A percentile compares a stretch with the other conserved stretches of the same genome.
phyloP scores from a whole-genome alignment of 192 early-diverging fungal species.

The Spinellus fusiger region DNA sequence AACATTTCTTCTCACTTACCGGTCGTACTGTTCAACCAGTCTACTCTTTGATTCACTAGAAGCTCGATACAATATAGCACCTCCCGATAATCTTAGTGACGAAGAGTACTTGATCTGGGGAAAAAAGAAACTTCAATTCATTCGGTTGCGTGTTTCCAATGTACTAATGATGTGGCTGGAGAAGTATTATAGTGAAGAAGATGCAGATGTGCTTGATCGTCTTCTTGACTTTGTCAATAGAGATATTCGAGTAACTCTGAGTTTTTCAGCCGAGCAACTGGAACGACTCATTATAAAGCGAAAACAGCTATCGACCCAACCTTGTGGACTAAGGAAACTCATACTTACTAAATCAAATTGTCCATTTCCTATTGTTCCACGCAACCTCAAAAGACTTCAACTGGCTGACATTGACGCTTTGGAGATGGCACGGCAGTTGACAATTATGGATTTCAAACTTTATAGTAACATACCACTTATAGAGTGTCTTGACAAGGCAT shows the following conservation, averaged over 20 bases:
- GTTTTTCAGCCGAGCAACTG: conserved; percentile 63
- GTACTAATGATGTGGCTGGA: conserved; percentile 97
- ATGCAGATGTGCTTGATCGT: conserved; percentile 58
- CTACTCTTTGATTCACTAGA: conserved; percentile 74
- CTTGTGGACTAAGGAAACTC: conserved; percentile 45
- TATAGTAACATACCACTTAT: conserved; percentile 80
- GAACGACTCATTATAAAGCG: conserved; percentile 77
- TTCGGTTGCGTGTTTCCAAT: conserved; percentile 91
- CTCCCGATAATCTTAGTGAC: conserved; percentile 56
- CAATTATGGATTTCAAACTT: conserved; percentile 81
- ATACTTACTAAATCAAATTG: conserved; percentile 55
- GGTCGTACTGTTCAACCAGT: conserved; percentile 78
- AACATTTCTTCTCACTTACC: conserved; percentile 92
- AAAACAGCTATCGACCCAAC: conserved; percentile 45
- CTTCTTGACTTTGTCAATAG: conserved; percentile 67
- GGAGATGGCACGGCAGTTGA: conserved; percentile 94
- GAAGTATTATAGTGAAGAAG: conserved; percentile 75
- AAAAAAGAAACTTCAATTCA: conserved; percentile 79
- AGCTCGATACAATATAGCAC: conserved; percentile 69
- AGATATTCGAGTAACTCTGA: conserved; percentile 66
- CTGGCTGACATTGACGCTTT: conserved; percentile 87
- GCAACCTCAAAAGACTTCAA: conserved; percentile 67
- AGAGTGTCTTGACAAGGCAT: conserved; percentile 91
- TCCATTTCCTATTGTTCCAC: conserved; percentile 79
- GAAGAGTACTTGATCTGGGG: conserved; percentile 74